These are phyloP conservation scores for Phytophthora niederhauseri DNA, from an alignment of 352 stramenopile species.

Conservation along the genomic window DNA sequence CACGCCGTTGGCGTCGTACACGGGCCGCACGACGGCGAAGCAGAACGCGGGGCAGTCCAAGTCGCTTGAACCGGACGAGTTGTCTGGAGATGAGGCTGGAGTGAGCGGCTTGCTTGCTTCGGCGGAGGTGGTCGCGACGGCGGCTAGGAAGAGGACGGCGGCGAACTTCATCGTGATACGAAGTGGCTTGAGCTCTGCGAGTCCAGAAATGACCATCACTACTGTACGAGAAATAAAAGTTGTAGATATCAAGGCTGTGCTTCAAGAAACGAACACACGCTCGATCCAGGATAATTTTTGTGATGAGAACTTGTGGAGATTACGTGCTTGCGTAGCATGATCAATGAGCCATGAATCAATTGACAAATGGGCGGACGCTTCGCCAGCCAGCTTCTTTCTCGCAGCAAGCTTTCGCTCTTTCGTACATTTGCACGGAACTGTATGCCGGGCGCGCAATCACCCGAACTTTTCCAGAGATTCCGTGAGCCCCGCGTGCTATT, in stretches of 20 bases:
- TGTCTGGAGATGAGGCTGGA: neutral
- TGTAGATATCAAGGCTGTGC: too few species aligned
- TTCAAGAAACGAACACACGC: too few species aligned
- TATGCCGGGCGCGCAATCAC: too few species aligned
- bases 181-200: neutral
- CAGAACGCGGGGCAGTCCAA: neutral
- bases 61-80: neutral
- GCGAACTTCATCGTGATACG: neutral
- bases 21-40: neutral
- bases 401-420: too few species aligned
- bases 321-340: too few species aligned
- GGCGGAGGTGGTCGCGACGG: neutral
- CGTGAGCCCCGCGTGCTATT: too few species aligned
- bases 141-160: neutral
- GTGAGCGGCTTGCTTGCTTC: neutral
- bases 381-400: too few species aligned
- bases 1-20: slow-evolving; percentile 1
- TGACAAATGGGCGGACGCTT: too few species aligned
- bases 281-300: neutral
- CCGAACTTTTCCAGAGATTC: too few species aligned
- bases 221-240: neutral
- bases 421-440: too few species aligned
- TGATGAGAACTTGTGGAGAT: neutral
- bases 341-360: too few species aligned
- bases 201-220: neutral